Evolutionary conservation across 2,329 filamentous ascomycete genomes (phyloP).

Genomic region (Pseudogymnoascus sp.): DNA sequence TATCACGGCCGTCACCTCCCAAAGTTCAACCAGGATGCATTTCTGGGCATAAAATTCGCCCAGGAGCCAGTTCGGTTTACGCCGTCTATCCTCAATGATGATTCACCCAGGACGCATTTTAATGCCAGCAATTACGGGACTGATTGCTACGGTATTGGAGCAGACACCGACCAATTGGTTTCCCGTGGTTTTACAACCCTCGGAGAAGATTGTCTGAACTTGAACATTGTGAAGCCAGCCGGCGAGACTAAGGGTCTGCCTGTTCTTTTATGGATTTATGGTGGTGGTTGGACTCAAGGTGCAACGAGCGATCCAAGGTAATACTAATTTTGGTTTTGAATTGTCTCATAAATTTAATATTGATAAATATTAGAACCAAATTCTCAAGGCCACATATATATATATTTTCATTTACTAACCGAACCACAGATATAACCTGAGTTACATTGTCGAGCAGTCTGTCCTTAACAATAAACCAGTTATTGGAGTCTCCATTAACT

Average conservation of each 20-base stretch:
- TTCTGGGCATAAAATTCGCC: neutral
- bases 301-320: slow-evolving; percentile 15
- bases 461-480: slow-evolving; percentile 24
- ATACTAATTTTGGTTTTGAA: slow-evolving; percentile 33
- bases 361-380: neutral
- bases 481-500: slow-evolving; percentile 49
- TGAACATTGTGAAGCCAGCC: slow-evolving; percentile 47
- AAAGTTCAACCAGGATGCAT: neutral
- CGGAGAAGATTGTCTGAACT: slow-evolving; percentile 43
- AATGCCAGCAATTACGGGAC: neutral
- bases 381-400: slow-evolving; percentile 27
- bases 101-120: neutral
- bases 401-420: slow-evolving; percentile 27
- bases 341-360: slow-evolving; percentile 34
- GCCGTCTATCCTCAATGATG: neutral
- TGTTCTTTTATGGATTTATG: slow-evolving; percentile 48
- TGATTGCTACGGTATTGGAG: neutral
- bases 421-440: slow-evolving; percentile 47
- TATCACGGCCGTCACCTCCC: neutral
- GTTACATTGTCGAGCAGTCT: slow-evolving; percentile 43
- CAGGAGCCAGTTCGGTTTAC: neutral
- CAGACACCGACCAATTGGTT: neutral
- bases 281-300: slow-evolving; percentile 15
- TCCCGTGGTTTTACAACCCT: slow-evolving; percentile 3
- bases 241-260: slow-evolving; percentile 34